phyloP scores from a whole-genome alignment of 805 yeast species.

The Lipomyces spencermartinsiae region DNA sequence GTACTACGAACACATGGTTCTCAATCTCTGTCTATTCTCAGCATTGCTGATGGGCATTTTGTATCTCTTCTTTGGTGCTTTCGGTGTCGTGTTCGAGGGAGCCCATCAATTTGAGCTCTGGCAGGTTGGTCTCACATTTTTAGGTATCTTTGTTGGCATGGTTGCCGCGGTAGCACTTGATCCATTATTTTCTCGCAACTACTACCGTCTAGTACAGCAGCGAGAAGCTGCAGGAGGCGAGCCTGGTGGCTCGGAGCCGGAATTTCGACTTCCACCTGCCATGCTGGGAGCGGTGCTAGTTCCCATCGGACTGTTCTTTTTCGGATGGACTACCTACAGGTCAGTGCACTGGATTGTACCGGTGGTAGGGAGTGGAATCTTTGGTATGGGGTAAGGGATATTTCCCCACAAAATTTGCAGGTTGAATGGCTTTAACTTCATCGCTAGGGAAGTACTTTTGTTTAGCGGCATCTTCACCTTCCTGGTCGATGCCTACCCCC shows the following conservation, averaged over 20 bases:
- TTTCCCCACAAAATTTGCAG: constrained; percentile 51
- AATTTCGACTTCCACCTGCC: constrained; percentile 62
- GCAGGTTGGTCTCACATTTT: constrained; percentile 56
- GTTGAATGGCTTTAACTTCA: constrained; percentile 60
- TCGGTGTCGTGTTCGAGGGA: constrained; percentile 60
- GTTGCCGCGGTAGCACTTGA: constrained; percentile 41
- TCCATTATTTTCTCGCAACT: constrained; percentile 59
- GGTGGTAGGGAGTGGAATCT: constrained; percentile 58
- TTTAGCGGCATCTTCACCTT: constrained; percentile 58
- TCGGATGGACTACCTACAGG: constrained; percentile 65
- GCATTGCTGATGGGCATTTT: constrained; percentile 59
- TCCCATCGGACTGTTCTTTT: constrained; percentile 62
- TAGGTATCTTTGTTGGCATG: constrained; percentile 58
- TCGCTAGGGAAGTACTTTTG: constrained; percentile 33
- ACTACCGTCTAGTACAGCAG: constrained; percentile 49
- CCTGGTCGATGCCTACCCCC: constrained; percentile 63
- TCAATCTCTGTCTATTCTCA: constrained; percentile 57
- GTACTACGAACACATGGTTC: constrained; percentile 60
- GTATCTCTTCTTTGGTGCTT: constrained; percentile 66
- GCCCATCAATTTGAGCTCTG: constrained; percentile 55
- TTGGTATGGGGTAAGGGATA: constrained; percentile 56
- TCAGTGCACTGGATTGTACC: constrained; percentile 61
- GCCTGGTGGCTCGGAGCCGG: constrained; percentile 40
- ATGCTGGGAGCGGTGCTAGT: constrained; percentile 50
- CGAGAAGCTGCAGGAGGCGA: constrained; percentile 44